phyloP scores from a whole-genome alignment of 73 alveolate species.

The Blepharisma stoltei region DNA sequence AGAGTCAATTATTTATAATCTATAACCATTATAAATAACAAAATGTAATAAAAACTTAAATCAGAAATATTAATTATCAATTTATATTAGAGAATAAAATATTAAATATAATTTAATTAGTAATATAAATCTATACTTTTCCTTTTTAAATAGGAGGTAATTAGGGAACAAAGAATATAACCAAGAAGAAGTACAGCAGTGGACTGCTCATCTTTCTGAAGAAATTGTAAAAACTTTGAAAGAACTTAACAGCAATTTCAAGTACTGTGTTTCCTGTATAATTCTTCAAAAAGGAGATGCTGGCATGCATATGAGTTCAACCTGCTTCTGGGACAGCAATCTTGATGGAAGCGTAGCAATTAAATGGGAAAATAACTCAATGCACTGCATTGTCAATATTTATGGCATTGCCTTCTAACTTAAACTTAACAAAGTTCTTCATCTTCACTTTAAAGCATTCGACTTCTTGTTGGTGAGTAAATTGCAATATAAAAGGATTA shows the following conservation, averaged over 20 bases:
- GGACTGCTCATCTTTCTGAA: conserved; percentile 53
- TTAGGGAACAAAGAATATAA: conserved; percentile 43
- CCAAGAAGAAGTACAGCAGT: conserved; percentile 45
- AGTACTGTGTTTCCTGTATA: conserved; percentile 44
- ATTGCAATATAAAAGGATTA: too few relatives aligned
- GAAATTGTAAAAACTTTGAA: conserved; percentile 53
- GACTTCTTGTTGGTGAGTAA: too few relatives aligned
- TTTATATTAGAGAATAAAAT: too few relatives aligned
- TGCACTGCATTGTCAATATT: conserved; percentile 57
- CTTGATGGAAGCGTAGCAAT: conserved; percentile 58
- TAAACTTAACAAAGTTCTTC: too few relatives aligned
- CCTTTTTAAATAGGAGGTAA: conserved; percentile 39
- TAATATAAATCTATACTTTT: too few relatives aligned
- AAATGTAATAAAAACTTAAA: too few relatives aligned
- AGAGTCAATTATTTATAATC: too few relatives aligned
- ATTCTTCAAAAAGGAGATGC: conserved; percentile 63
- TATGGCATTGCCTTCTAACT: conserved; percentile 54
- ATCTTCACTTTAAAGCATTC: too few relatives aligned
- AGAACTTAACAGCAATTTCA: conserved; percentile 53
- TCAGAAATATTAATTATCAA: too few relatives aligned
- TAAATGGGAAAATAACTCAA: conserved; percentile 50
- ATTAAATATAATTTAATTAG: too few relatives aligned
- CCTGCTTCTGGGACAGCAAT: conserved; percentile 65
- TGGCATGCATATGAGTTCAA: conserved; percentile 46
- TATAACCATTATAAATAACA: too few relatives aligned